phyloP scores from a whole-genome alignment of 1,284 basidiomycete genomes.

The Cystobasidium slooffiae region DNA sequence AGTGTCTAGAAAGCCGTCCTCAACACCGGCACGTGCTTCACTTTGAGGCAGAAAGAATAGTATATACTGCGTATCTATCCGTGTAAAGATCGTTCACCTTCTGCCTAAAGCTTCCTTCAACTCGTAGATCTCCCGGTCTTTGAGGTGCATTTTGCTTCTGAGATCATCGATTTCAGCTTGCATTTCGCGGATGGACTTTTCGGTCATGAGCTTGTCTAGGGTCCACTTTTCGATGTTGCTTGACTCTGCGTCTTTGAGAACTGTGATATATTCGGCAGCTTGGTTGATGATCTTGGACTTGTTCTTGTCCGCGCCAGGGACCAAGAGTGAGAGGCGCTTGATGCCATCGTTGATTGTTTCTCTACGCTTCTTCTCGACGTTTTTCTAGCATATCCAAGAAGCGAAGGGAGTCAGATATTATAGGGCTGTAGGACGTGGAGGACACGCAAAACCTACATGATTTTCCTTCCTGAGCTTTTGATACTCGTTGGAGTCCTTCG shows the following conservation, averaged over 20 bases:
- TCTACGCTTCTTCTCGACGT: conserved; percentile 89
- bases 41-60: background rate
- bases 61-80: background rate
- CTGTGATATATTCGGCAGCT: conserved; percentile 84
- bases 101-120: conserved; percentile 14
- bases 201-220: conserved; percentile 87
- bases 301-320: conserved; percentile 85
- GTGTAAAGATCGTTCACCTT: background rate
- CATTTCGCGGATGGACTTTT: conserved; percentile 65
- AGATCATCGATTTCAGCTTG: conserved; percentile 54
- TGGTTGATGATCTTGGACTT: conserved; percentile 84
- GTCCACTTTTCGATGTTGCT: conserved; percentile 92
- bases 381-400: conserved; percentile 69
- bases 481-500: conserved; percentile 64
- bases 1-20: background rate
- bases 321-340: conserved; percentile 83
- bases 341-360: conserved; percentile 96
- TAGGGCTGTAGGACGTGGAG: conserved; percentile 9
- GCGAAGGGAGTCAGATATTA: conserved; percentile 15
- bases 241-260: conserved; percentile 85
- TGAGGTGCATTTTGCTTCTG: conserved; percentile 45
- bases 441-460: conserved; percentile 64
- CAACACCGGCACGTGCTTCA: conserved; percentile 1
- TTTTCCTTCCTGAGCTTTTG: conserved; percentile 79
- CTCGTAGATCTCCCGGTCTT: conserved; percentile 34